Base-by-base conservation (phyloP, 805 yeast species). In the Candida ascalaphidarum region DNA sequence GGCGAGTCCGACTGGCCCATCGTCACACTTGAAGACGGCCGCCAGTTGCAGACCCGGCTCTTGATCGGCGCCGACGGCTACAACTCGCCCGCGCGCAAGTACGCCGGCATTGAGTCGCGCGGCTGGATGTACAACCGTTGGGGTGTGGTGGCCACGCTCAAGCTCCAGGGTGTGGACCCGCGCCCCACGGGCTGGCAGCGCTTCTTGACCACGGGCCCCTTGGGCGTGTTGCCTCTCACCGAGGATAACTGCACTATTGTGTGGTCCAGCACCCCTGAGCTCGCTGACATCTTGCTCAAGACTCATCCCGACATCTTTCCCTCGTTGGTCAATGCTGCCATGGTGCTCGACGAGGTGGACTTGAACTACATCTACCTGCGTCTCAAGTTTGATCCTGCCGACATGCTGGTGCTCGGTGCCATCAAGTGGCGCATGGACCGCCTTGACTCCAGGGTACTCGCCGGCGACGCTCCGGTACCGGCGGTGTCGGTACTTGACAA, bases 11-110 rank as follows among this genome's bases (percentile, higher is more conserved):
- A 74, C 26, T 84, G 96, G 95, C 96, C 96, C 1, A 47, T 74
- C 7, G 77, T 89, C 10, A 61, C 68, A 15, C 59, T 88, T 10
- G 70, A 73, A 10, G 71, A 70, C 36, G 96, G 95, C 1, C 69
- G 71, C 10, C 38, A 46, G 9, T 62, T 78, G 28, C 71, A 72
- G 43, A 70, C 95, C 0, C 65, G 95, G 30, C 61, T 88, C n/a
- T 60, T 88, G 13, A 74, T 92, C 11, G 98, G 98, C 7, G 95
- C 96, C 22, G 98, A 92, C 51, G 98, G 98, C 1, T 85, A 77
- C 51, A 84, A 86, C 51, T 86, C 96, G 1, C 96, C 96, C 0
- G 97, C 82, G 5, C 69, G 96, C 26, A 66, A 70, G 37, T 88
- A 70, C 46, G 80, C 96, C 0, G 76, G 72, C 2, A 86, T 92